phyloP scores from a whole-genome alignment of 108 stramenopile genomes.

The Cyclotella cryptica region DNA sequence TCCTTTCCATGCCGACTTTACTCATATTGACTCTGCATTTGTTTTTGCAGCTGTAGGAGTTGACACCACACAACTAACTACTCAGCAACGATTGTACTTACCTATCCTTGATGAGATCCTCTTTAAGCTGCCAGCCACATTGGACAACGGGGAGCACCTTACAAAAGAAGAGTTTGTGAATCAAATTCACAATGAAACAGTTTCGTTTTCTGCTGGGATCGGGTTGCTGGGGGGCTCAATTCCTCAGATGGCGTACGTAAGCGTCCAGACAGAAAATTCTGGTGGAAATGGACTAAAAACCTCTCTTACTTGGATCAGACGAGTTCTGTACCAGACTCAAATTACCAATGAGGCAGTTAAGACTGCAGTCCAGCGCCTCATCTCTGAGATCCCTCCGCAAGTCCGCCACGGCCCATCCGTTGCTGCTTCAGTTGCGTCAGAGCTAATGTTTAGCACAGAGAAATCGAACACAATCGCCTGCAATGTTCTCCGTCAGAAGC shows the following conservation, averaged over 20 bases:
- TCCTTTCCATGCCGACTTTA: constrained; percentile 51
- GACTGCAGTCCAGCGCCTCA: constrained; percentile 49
- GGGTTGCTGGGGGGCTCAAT: constrained; percentile 48
- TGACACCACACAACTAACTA: constrained; percentile 34
- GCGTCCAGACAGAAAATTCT: constrained; percentile 35
- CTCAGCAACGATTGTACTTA: constrained; percentile 39
- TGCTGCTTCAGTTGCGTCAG: constrained; percentile 30
- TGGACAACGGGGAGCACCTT: constrained; percentile 43
- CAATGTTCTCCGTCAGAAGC: constrained; percentile 46
- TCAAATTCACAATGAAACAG: constrained; percentile 47
- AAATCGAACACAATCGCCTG: constrained; percentile 47
- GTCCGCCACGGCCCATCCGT: constrained; percentile 46
- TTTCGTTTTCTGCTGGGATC: constrained; percentile 48
- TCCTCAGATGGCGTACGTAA: constrained; percentile 45
- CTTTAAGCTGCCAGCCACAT: constrained; percentile 49
- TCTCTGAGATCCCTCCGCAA: constrained; percentile 49
- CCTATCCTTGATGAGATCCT: constrained; percentile 57
- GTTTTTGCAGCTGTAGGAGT: constrained; percentile 52
- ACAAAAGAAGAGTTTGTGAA: constrained; percentile 52
- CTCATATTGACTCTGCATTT: constrained; percentile 54
- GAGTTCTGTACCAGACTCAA: constrained; percentile 36
- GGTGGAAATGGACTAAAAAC: constrained; percentile 34
- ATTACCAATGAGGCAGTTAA: constrained; percentile 41
- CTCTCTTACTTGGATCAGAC: constrained; percentile 45
- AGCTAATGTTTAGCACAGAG: constrained; percentile 27